A percentile compares a stretch with the other conserved stretches of the same genome.
Evolutionary conservation across 352 stramenopile species (phyloP).

Genomic region (Globisporangium barbulae): DNA sequence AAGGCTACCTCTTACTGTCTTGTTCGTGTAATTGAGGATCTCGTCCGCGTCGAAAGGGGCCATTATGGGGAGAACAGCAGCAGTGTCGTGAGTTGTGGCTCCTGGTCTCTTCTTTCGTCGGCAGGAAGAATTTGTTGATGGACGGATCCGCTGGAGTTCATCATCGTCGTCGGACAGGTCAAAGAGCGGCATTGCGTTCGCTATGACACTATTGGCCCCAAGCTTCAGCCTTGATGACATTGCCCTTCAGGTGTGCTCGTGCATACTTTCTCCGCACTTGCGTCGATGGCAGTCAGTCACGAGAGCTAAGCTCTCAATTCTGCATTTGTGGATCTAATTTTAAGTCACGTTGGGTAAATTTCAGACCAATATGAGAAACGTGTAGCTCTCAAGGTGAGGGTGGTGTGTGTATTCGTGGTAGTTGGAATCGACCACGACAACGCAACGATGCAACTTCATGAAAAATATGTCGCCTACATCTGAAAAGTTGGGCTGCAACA

Average conservation of each 20-base stretch:
- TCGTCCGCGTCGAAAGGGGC: conserved; percentile 13
- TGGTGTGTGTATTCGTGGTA: not conserved
- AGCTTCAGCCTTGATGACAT: conserved; percentile 19
- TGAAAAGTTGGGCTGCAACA: conserved; percentile 16
- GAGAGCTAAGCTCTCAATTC: not conserved
- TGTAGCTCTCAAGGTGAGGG: not conserved
- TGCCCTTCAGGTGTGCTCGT: not conserved
- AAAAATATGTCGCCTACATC: conserved; percentile 6
- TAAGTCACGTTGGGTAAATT: not conserved
- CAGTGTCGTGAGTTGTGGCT: not conserved
- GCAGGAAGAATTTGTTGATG: conserved; percentile 10
- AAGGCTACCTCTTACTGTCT: not conserved
- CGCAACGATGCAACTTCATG: not conserved
- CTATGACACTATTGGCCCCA: conserved; percentile 22
- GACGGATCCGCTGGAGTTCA: not conserved
- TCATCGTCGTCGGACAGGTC: conserved; percentile 23
- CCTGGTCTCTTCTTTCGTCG: conserved; percentile 21
- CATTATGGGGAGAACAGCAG: not conserved
- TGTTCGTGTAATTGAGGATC: not conserved
- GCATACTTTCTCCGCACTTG: not conserved
- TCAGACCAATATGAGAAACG: not conserved
- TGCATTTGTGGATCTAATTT: not conserved
- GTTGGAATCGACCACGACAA: not conserved
- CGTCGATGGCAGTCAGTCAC: not conserved
- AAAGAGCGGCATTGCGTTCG: conserved; percentile 32